These are phyloP conservation scores for Omphalotus guepiniiformis DNA, from an alignment of 768 basidiomycete species.

Conservation along the genomic window DNA sequence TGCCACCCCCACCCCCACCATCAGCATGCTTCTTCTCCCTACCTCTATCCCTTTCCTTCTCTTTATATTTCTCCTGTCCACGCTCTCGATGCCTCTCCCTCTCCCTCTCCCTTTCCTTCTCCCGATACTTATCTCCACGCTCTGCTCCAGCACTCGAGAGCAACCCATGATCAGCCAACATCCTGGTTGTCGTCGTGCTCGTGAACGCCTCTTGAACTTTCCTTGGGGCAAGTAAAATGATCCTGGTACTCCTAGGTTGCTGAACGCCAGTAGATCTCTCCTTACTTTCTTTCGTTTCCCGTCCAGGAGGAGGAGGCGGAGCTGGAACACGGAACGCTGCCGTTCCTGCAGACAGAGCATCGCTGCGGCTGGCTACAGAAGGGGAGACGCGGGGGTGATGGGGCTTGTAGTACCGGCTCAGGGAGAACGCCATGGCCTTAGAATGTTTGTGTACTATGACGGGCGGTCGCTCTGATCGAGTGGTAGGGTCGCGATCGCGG, in stretches of 20 bases:
- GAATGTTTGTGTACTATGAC: constrained; percentile 81
- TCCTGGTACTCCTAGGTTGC: constrained; percentile 22
- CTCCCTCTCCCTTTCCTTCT: constrained; percentile 19
- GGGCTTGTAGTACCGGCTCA: constrained; percentile 58
- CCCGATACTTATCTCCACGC: constrained; percentile 20
- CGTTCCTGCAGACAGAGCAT: neutral
- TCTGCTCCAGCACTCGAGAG: constrained; percentile 40
- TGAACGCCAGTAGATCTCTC: no score
- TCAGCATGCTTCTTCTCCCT: constrained; percentile 24
- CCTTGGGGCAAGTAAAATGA: constrained; percentile 68
- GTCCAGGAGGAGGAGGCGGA: neutral
- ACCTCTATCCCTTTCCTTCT: constrained; percentile 24
- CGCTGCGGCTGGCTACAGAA: no score
- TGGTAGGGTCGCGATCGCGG: constrained; percentile 42
- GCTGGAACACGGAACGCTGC: neutral
- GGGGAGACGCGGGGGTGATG: no score
- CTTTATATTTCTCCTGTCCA: constrained; percentile 23
- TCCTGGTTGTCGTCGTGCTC: constrained; percentile 67
- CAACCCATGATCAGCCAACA: constrained; percentile 63
- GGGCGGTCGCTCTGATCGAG: constrained; percentile 23
- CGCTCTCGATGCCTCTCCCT: constrained; percentile 16
- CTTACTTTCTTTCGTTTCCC: constrained; percentile 11
- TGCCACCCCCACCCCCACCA: constrained; percentile 10
- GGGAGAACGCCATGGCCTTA: constrained; percentile 72
- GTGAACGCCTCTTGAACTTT: constrained; percentile 78